Evolutionary conservation across 139 green algal species (phyloP), one percentile per base, ranked within the genome.

Genomic region (Mychonastes homosphaera): DNA sequence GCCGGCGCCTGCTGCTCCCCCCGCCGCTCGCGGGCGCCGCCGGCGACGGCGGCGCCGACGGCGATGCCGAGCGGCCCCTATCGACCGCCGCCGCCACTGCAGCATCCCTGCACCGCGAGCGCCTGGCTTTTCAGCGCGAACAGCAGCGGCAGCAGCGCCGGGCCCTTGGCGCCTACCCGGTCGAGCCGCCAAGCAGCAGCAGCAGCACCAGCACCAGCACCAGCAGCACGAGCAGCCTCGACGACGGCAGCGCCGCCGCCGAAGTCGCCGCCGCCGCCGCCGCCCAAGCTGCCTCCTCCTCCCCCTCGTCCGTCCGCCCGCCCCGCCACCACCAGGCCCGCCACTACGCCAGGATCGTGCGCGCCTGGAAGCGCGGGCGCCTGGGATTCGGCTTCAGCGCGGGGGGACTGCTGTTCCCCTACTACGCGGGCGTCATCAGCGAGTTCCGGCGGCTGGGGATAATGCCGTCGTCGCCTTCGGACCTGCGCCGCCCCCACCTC

Each of bases 351-450:
- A 38, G 46, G 18, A 35, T 67, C 19, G 29, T 46, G 50, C 50
- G 54, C 29, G 61, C 61, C 9, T 67, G 45, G n/a, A 7, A 61
- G 8, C 56, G 56, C n/a, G 56, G 44, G 28, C 56, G 56, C 2
- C 62, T 79, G 2, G 69, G 59, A 4, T 78, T 78, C 27, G 73
- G 73, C 16, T 80, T 80, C 60, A 65, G 43, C 28, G 69, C 63
- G 0, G 69, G 69, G 6, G 69, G 69, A 23, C 13, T 71, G 53
- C 54, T 79, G 6, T 79, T 76, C 47, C 58, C 72, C 2, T 79
- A 76, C 55, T 72, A 79, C 16, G 32, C 68, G 3, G 58, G 67
- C 5, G 54, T 71, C 29, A 28, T 79, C 29, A 71, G 67, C 45
- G 28, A 13, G 13, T 24, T 57, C 21, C 3, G n/a, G 28, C 23